These are phyloP conservation scores for Meyerozyma smithsonii DNA, from an alignment of 1,139 yeast species.

Conservation along the genomic window DNA sequence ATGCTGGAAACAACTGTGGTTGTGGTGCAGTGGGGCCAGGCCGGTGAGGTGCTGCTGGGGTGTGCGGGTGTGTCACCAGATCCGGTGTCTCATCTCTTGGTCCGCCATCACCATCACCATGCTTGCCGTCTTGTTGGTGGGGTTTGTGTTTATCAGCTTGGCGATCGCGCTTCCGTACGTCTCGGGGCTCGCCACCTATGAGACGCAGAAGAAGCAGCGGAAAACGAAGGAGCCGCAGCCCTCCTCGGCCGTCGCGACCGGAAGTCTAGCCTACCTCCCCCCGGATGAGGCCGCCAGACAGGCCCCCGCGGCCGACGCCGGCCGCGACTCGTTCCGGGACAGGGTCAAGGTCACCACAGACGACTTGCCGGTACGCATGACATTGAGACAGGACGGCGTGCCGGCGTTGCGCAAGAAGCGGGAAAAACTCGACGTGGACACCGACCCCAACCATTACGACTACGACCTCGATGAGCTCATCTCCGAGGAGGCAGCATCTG, in stretches of 20 bases:
- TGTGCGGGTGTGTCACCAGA: background rate
- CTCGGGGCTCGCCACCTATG: constrained; percentile 33
- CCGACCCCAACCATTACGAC: constrained; percentile 33
- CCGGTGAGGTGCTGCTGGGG: constrained; percentile 15
- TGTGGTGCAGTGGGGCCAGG: constrained; percentile 2
- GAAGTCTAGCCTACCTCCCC: constrained; percentile 30
- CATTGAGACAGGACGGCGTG: constrained; percentile 20
- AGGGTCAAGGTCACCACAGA: constrained; percentile 31
- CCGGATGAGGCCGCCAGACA: constrained; percentile 31
- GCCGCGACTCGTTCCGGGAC: constrained; percentile 27
- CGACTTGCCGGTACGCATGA: constrained; percentile 36
- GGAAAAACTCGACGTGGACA: constrained; percentile 30
- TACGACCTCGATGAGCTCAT: constrained; percentile 54
- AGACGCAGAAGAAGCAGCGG: constrained; percentile 17
- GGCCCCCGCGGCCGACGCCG: constrained; percentile 14
- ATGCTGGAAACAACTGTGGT: constrained; percentile 1
- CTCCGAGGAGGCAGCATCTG: constrained; percentile 17
- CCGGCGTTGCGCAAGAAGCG: constrained; percentile 14
- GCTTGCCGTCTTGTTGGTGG: constrained; percentile 26
- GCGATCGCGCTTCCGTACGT: constrained; percentile 33
- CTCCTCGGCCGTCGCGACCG: constrained; percentile 7
- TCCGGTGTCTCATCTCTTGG: background rate
- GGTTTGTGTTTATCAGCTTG: constrained; percentile 24
- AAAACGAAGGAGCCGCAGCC: constrained; percentile 6
- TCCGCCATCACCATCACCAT: constrained; percentile 12